Evolutionary conservation across 805 yeast species (phyloP), one percentile per base, ranked within the genome.

Genomic region (Barnettozyma californica): DNA sequence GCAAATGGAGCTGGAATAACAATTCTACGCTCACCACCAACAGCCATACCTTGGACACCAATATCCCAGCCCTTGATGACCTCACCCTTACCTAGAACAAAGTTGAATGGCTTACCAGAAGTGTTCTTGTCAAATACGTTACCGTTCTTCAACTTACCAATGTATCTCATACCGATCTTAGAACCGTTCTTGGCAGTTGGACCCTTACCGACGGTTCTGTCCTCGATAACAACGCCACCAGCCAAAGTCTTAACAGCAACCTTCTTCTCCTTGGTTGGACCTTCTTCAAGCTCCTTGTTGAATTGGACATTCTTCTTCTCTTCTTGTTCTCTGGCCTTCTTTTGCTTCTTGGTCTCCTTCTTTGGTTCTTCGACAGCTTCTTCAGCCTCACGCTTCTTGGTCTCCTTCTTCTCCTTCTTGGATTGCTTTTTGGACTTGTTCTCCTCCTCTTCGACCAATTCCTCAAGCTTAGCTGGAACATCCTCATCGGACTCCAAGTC

Each of bases 61-160:
- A 92, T 79, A 68, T 94, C 99, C 88, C 96, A 94, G 57, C 98
- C 99, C 71, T 88, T 88, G 77, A 94, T 94, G 60, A 95, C 97
- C 74, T 94, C 99, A 66, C 98, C 99, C 69, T 85, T 87, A 63
- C 99, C 99, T 61, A 94, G 79, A 54, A 80, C 81, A 73, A 94
- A 94, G 56, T 73, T 71, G 70, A 94, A 94, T 64, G 99, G 99
- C 76, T 89, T 92, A 63, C 99, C 99, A 57, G 84, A 78, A 60
- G 96, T 89, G 83, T 94, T 94, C 71, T 92, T 91, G 79, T 94
- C 99, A 59, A 94, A 94, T 44, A 87, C 90, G 69, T 88, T 88
- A 61, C 98, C 99, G 74, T 91, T 90, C 75, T 87, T 85, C 69
- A 94, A 83, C 77, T 94, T 95, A 68, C 99, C 99, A 60, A 94